A percentile compares a stretch with the other conserved stretches of the same genome.
phyloP scores from a whole-genome alignment of 2,329 filamentous ascomycete genomes.

The Alternaria incomplexa region DNA sequence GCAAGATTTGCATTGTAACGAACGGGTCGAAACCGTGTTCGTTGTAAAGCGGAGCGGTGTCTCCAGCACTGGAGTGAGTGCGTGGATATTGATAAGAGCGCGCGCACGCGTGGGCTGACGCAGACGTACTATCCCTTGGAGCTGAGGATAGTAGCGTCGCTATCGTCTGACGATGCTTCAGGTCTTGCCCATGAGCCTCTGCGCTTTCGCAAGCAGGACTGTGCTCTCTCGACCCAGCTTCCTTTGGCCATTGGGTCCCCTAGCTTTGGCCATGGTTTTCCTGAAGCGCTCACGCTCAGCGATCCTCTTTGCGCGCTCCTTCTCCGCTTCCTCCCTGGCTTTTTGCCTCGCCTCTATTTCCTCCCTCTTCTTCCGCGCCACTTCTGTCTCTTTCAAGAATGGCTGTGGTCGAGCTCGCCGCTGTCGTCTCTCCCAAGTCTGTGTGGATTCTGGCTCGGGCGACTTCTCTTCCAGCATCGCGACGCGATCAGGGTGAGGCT shows the following conservation, averaged over 20 bases:
- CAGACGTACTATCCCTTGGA: neutral
- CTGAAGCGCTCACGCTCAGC: conserved; percentile 76
- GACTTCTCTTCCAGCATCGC: conserved; percentile 60
- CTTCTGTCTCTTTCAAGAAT: conserved; percentile 52
- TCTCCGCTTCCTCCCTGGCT: conserved; percentile 68
- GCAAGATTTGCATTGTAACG: neutral
- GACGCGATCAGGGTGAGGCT: conserved; percentile 66
- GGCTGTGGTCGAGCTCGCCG: conserved; percentile 43
- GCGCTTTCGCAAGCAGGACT: conserved; percentile 77
- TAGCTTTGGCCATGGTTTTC: conserved; percentile 67
- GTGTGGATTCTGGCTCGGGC: conserved; percentile 23
- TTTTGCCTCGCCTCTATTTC: conserved; percentile 67
- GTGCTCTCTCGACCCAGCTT: conserved; percentile 83
- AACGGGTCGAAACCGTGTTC: neutral
- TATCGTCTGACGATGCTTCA: conserved; percentile 13
- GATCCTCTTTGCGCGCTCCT: conserved; percentile 58
- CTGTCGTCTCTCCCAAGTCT: conserved; percentile 25
- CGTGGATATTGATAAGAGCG: neutral
- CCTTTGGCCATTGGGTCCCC: conserved; percentile 71
- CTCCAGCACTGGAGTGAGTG: neutral
- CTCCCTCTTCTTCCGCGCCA: conserved; percentile 62
- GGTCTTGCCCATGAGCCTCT: conserved; percentile 65
- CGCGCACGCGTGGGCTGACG: neutral
- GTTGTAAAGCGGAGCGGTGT: neutral
- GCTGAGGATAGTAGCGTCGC: neutral